These are phyloP conservation scores for Desmodesmus armatus DNA, from an alignment of 139 green algal species.

Conservation along the genomic window DNA sequence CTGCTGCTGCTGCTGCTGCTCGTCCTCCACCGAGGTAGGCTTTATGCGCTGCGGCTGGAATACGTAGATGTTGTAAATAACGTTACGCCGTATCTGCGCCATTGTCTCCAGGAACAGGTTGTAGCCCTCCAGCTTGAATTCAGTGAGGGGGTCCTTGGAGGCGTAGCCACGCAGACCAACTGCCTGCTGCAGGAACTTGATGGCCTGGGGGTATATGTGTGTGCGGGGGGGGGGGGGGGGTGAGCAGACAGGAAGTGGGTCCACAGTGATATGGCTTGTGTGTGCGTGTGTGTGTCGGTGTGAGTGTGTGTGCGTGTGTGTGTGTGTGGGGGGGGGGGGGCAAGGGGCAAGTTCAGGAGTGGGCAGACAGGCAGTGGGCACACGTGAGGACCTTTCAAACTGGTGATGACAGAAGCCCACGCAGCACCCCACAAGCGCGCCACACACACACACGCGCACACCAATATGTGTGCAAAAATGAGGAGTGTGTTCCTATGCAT, in stretches of 20 bases:
- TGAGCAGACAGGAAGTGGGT: not conserved
- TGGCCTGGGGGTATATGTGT: conserved; percentile 70
- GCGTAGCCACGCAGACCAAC: conserved; percentile 92
- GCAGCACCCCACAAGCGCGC: no score
- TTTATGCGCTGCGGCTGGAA: conserved; percentile 76
- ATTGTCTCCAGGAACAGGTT: conserved; percentile 81
- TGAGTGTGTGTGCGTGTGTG: no score
- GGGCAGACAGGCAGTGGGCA: not conserved
- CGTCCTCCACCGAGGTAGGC: not conserved
- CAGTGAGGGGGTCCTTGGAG: conserved; percentile 92
- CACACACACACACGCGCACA: no score
- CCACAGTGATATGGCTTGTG: no score
- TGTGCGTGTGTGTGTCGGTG: no score
- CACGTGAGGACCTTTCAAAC: no score
- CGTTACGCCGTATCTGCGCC: conserved; percentile 92
- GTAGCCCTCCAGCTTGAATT: conserved; percentile 99
- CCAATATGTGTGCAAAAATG: no score
- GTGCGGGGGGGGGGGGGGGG: no score
- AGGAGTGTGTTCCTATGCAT: no score
- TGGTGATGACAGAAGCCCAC: no score
- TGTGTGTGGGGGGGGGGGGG: no score
- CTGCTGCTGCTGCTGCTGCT: conserved; percentile 16
- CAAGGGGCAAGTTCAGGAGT: not conserved
- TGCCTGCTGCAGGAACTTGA: conserved; percentile 98
- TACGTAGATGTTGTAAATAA: conserved; percentile 98